Evolutionary conservation across 2,329 filamentous ascomycete species (phyloP).

Genomic region (Pleurostoma richardsiae): DNA sequence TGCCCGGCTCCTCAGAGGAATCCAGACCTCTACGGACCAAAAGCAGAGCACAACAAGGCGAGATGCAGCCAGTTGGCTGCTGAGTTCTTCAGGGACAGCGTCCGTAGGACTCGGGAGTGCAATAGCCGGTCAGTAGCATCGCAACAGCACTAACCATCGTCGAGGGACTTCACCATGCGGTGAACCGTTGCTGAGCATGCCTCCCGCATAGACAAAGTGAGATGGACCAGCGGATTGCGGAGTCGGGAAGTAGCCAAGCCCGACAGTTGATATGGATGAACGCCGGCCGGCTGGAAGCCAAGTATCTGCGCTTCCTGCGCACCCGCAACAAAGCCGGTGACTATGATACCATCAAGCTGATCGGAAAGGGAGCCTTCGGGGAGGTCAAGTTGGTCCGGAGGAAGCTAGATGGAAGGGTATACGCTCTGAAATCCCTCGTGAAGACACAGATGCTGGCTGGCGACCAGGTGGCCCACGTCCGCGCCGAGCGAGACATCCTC

Average conservation of each 20-base stretch:
- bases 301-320: slow-evolving; percentile 68
- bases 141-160: not conserved
- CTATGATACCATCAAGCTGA: slow-evolving; percentile 72
- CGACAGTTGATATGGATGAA: slow-evolving; percentile 53
- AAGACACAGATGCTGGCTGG: slow-evolving; percentile 83
- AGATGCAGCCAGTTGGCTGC: slow-evolving; percentile 41
- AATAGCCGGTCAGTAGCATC: slow-evolving; percentile 58
- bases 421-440: slow-evolving; percentile 72
- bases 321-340: slow-evolving; percentile 67
- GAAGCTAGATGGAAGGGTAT: slow-evolving; percentile 72
- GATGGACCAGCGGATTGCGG: slow-evolving; percentile 78
- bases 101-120: slow-evolving; percentile 67
- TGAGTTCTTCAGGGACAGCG: slow-evolving; percentile 75
- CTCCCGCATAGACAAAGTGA: slow-evolving; percentile 73
- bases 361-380: slow-evolving; percentile 76
- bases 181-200: not conserved
- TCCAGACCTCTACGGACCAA: slow-evolving; percentile 47
- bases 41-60: slow-evolving; percentile 30
- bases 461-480: slow-evolving; percentile 73
- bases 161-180: not conserved
- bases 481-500: slow-evolving; percentile 73
- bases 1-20: slow-evolving; percentile 54
- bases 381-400: slow-evolving; percentile 74
- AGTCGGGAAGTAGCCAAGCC: slow-evolving; percentile 59
- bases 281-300: slow-evolving; percentile 43